A percentile compares a stretch with the other conserved stretches of the same genome.
phyloP scores from a whole-genome alignment of 2,329 filamentous ascomycete species.

The Fusarium mexicanum region DNA sequence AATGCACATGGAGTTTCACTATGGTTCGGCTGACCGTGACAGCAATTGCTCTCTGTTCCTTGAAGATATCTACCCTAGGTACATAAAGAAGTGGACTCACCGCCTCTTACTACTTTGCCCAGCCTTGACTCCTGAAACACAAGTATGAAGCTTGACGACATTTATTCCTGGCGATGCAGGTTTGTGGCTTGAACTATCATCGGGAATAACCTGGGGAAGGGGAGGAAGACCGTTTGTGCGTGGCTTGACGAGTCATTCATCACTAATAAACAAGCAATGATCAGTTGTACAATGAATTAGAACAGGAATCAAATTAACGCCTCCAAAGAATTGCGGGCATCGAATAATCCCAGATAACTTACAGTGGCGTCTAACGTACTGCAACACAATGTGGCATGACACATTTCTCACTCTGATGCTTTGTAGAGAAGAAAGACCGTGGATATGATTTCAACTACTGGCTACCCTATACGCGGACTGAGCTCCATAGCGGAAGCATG shows the following conservation, averaged over 20 bases:
- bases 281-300: background rate
- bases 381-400: background rate
- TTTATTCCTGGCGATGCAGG: background rate
- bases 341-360: background rate
- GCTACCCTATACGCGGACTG: background rate
- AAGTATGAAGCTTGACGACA: conserved; percentile 13
- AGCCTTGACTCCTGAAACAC: conserved; percentile 13
- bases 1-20: background rate
- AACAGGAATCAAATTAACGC: background rate
- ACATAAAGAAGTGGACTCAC: conserved; percentile 4
- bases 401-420: background rate
- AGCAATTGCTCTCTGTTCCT: background rate
- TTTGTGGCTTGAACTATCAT: background rate
- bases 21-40: background rate
- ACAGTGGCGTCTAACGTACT: background rate
- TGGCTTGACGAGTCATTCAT: conserved; percentile 30
- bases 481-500: background rate
- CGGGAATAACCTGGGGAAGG: background rate
- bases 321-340: background rate
- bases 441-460: background rate
- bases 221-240: background rate
- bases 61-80: conserved; percentile 12
- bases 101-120: background rate
- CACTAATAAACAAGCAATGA: background rate
- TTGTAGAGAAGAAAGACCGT: background rate